These are phyloP conservation scores for Fusarium lyarnte DNA, from an alignment of 2,329 filamentous ascomycete species.

Conservation along the genomic window DNA sequence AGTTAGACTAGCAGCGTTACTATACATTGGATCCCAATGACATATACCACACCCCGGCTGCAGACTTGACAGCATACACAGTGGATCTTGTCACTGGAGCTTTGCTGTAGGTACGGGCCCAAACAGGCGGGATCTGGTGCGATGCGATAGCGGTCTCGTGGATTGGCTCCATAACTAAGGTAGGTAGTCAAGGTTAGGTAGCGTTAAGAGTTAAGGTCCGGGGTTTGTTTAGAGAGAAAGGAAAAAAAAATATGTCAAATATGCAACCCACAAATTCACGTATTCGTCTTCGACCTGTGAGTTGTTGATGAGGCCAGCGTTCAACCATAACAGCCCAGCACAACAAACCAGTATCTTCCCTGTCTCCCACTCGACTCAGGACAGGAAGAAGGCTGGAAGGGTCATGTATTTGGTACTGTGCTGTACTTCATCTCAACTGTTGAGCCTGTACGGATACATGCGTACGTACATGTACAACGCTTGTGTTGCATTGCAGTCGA, in stretches of 20 bases:
- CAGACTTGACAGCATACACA: slow-evolving; percentile 31
- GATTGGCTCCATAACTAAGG: neutral
- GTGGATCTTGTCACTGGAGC: slow-evolving; percentile 14
- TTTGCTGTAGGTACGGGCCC: slow-evolving; percentile 41
- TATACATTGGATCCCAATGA: neutral
- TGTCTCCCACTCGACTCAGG: neutral
- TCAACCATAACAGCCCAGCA: slow-evolving; percentile 1
- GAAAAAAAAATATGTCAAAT: neutral
- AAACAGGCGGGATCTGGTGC: slow-evolving; percentile 43
- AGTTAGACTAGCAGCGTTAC: neutral
- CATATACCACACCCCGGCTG: neutral
- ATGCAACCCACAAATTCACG: slow-evolving; percentile 20
- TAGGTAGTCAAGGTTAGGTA: neutral
- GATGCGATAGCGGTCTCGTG: slow-evolving; percentile 34
- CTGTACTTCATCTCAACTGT: slow-evolving; percentile 7
- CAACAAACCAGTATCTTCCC: neutral
- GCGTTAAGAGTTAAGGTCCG: neutral
- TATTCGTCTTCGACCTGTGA: slow-evolving; percentile 19
- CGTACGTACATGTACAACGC: neutral
- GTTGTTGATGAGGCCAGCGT: slow-evolving; percentile 11
- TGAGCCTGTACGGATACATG: neutral
- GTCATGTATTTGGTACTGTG: neutral
- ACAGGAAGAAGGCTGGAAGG: neutral
- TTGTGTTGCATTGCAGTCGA: slow-evolving; percentile 38
- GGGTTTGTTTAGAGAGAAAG: neutral